phyloP scores from a whole-genome alignment of 2,329 filamentous ascomycete species.

The Trichoderma citrinoviride region DNA sequence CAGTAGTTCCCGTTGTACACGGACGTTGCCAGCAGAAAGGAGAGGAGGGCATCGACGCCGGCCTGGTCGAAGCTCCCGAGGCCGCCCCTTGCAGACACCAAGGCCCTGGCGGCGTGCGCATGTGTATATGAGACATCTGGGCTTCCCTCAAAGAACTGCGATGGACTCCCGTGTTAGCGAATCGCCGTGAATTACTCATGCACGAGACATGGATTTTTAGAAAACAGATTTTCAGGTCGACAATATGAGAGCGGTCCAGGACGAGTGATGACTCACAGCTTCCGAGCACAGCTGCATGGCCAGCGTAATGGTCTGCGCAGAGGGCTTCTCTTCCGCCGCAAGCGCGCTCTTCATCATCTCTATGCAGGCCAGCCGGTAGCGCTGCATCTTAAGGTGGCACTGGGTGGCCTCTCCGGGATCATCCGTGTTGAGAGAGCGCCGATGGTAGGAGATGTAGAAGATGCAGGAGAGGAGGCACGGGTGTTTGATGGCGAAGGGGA shows the following conservation, averaged over 20 bases:
- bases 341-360: constrained; percentile 8
- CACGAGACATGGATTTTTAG: no score
- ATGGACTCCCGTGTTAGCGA: no score
- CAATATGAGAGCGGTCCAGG: neutral
- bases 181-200: no score
- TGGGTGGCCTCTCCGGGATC: neutral
- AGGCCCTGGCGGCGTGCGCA: constrained; percentile 12
- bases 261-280: neutral
- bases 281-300: constrained; percentile 13
- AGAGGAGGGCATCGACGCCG: neutral
- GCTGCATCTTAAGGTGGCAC: neutral
- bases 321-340: neutral
- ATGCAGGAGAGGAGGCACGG: neutral
- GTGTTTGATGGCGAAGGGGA: constrained; percentile 9
- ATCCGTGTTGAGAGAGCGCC: neutral
- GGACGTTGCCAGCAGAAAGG: neutral
- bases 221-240: no score
- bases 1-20: neutral
- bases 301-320: neutral
- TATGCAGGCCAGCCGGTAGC: constrained; percentile 2
- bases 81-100: constrained; percentile 12
- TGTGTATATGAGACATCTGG: neutral
- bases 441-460: constrained; percentile 5
- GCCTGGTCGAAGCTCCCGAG: neutral
- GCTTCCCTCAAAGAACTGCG: constrained; percentile 8